phyloP scores from a whole-genome alignment of 345 rosid genomes.

The Pugionium dolabratum region DNA sequence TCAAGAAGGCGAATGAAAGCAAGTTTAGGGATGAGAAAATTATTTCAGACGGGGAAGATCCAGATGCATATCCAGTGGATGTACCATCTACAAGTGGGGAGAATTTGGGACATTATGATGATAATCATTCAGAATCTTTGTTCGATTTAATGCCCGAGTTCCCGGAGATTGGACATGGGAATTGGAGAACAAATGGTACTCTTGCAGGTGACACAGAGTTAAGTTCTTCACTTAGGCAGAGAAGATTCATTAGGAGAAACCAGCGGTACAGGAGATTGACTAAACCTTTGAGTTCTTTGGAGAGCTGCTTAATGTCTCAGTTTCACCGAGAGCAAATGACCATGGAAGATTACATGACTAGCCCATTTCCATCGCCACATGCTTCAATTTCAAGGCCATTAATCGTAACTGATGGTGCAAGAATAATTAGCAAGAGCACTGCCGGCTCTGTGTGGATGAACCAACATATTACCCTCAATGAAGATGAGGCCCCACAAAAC shows the following conservation, averaged over 20 bases:
- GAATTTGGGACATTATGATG: conserved; percentile 35
- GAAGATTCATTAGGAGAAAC: conserved; percentile 48
- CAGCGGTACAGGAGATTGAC: conserved; percentile 31
- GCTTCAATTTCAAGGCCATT: conserved; percentile 54
- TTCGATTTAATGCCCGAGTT: conserved; percentile 29
- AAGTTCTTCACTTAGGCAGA: conserved; percentile 42
- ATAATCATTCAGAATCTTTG: conserved; percentile 40
- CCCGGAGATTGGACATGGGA: conserved; percentile 16
- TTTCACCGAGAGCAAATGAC: conserved; percentile 49
- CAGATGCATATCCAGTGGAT: conserved; percentile 42
- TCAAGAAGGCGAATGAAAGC: conserved; percentile 8
- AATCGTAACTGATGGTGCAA: conserved; percentile 67
- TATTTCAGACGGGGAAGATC: neutral
- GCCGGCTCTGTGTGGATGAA: conserved; percentile 37
- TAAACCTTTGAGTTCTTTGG: conserved; percentile 66
- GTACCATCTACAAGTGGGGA: conserved; percentile 46
- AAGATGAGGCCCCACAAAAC: conserved; percentile 24
- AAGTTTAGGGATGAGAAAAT: conserved; percentile 24
- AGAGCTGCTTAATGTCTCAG: conserved; percentile 81
- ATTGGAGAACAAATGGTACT: conserved; percentile 14
- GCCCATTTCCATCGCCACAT: conserved; percentile 49
- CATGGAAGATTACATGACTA: conserved; percentile 55
- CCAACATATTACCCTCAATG: conserved; percentile 17
- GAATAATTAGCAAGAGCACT: conserved; percentile 52
- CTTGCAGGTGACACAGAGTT: conserved; percentile 30